phyloP scores from a whole-genome alignment of 2,329 filamentous ascomycete genomes.

The Drechslerella dactyloides region DNA sequence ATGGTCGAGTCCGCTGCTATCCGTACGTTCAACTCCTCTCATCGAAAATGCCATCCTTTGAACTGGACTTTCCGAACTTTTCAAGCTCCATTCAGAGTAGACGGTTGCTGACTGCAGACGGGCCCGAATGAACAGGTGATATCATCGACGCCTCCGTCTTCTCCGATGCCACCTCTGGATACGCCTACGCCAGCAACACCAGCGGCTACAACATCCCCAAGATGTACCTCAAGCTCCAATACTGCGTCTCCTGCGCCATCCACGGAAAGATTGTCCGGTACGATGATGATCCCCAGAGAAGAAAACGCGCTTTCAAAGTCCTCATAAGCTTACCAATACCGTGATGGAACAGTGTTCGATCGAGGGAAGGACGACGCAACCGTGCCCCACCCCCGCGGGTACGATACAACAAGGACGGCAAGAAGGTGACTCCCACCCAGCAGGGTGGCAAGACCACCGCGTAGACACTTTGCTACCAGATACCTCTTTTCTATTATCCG shows the following conservation, averaged over 20 bases:
- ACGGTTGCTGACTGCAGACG: neutral
- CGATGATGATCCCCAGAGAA: constrained; percentile 61
- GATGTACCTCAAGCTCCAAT: constrained; percentile 99
- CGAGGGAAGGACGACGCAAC: constrained; percentile 95
- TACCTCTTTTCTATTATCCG: constrained; percentile 31
- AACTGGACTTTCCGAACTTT: neutral
- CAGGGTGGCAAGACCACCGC: constrained; percentile 67
- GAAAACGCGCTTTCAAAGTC: neutral
- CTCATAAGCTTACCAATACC: constrained; percentile 59
- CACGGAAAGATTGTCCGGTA: constrained; percentile 99
- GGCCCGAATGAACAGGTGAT: constrained; percentile 74
- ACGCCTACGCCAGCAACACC: constrained; percentile 20
- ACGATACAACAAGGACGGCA: constrained; percentile 99
- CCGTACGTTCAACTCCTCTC: constrained; percentile 71
- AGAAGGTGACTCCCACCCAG: constrained; percentile 95
- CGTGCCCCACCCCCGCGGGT: constrained; percentile 96
- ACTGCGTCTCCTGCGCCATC: constrained; percentile 99
- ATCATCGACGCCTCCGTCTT: constrained; percentile 99
- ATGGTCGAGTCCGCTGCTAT: constrained; percentile 99
- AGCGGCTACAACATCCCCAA: constrained; percentile 97
- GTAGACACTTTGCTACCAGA: constrained; percentile 18
- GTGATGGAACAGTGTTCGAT: constrained; percentile 77
- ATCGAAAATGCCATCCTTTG: neutral
- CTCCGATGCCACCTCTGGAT: constrained; percentile 59
- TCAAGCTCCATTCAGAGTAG: neutral